Evolutionary conservation across 257 asterid genomes (phyloP).

Genomic region (Fraxinus americana): DNA sequence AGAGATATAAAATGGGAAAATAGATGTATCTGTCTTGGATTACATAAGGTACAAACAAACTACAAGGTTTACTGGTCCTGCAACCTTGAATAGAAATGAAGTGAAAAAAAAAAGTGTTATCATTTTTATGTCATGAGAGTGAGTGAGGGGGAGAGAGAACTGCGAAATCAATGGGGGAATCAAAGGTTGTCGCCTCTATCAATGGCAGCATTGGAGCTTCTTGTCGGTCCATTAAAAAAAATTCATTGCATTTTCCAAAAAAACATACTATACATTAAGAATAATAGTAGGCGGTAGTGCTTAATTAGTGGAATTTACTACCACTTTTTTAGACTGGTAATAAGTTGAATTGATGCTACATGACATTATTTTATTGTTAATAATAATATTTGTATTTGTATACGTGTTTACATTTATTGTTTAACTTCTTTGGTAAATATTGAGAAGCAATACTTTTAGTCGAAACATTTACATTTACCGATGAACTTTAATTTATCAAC

Average conservation of each 20-base stretch:
- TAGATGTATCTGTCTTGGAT: not conserved
- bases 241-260: not conserved
- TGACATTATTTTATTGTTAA: too few relatives aligned
- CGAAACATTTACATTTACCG: too few relatives aligned
- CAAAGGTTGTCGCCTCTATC: conserved; percentile 34
- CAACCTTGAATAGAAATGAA: conserved; percentile 7
- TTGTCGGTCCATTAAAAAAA: conserved; percentile 27
- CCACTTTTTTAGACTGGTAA: too few relatives aligned
- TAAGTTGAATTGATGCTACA: too few relatives aligned
- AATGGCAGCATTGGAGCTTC: conserved; percentile 22
- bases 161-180: conserved; percentile 17
- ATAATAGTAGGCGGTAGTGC: too few relatives aligned
- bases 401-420: too few relatives aligned
- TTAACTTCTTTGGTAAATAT: too few relatives aligned
- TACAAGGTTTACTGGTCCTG: not conserved
- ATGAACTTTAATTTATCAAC: not conserved
- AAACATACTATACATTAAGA: not conserved
- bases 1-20: conserved; percentile 7
- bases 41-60: too few relatives aligned
- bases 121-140: conserved; percentile 17
- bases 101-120: not conserved
- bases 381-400: too few relatives aligned
- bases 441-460: not conserved
- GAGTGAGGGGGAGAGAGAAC: conserved; percentile 5
- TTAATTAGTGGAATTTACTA: too few relatives aligned